Conservation (phyloP, 2,329 filamentous ascomycete species). For the Raffaelea albimanens region DNA sequence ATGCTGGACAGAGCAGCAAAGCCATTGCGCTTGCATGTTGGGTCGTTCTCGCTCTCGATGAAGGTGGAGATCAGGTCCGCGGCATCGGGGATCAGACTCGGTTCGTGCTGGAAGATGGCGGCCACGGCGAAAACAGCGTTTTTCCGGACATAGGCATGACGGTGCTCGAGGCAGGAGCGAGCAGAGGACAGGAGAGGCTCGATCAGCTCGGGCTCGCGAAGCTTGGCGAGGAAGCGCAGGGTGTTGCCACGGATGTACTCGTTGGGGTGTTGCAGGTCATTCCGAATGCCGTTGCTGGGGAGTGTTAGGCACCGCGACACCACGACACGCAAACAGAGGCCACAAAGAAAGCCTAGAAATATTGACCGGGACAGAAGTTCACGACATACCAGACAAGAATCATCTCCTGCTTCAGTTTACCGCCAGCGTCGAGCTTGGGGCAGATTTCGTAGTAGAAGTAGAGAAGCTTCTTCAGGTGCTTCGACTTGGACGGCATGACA, state of each 20-base stretch:
- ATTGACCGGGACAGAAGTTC: neutral
- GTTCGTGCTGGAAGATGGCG: slow-evolving; percentile 85
- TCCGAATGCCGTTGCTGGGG: slow-evolving; percentile 86
- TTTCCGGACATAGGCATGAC: slow-evolving; percentile 96
- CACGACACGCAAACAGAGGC: slow-evolving; percentile 17
- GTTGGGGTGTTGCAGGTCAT: slow-evolving; percentile 94
- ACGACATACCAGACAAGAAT: slow-evolving; percentile 82
- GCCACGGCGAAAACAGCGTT: slow-evolving; percentile 93
- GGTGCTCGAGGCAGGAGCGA: slow-evolving; percentile 84
- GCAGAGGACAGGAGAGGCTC: slow-evolving; percentile 91
- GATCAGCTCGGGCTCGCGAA: slow-evolving; percentile 89
- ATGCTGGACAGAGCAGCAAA: slow-evolving; percentile 87
- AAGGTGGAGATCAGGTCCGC: slow-evolving; percentile 86
- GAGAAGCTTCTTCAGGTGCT: slow-evolving; percentile 91
- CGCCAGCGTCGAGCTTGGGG: slow-evolving; percentile 82
- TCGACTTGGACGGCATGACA: slow-evolving; percentile 97
- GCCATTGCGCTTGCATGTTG: slow-evolving; percentile 95
- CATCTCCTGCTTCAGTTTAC: slow-evolving; percentile 99
- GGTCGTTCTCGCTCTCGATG: slow-evolving; percentile 81
- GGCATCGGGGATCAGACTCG: slow-evolving; percentile 87
- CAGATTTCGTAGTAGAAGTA: slow-evolving; percentile 99
- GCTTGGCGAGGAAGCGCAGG: slow-evolving; percentile 93
- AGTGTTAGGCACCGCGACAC: slow-evolving; percentile 9
- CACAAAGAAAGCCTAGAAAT: neutral
- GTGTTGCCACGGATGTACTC: slow-evolving; percentile 98